Evolutionary conservation across 2,329 filamentous ascomycete species (phyloP).

Genomic region (Clonostachys byssicola): DNA sequence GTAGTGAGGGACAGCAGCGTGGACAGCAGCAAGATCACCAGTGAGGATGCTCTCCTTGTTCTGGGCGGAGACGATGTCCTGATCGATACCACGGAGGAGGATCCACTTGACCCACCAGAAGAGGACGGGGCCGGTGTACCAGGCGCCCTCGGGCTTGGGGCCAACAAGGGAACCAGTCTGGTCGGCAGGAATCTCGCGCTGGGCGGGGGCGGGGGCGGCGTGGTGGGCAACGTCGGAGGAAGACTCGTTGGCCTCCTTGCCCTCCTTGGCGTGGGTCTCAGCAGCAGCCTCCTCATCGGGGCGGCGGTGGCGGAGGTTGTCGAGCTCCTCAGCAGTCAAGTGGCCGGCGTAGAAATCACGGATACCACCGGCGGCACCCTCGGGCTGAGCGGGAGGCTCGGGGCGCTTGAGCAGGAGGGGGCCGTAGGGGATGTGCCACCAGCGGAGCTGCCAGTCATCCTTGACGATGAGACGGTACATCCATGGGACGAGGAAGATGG

Average conservation of each 20-base stretch:
- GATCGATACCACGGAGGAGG: conserved; percentile 40
- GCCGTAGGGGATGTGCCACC: conserved; percentile 41
- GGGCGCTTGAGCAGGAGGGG: conserved; percentile 37
- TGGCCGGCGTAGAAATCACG: conserved; percentile 46
- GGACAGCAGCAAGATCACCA: conserved; percentile 37
- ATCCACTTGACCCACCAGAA: conserved; percentile 32
- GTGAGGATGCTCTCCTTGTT: conserved; percentile 40
- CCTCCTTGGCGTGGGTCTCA: conserved; percentile 5
- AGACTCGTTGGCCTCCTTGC: neutral
- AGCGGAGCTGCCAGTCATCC: conserved; percentile 45
- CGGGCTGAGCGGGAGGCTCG: conserved; percentile 23
- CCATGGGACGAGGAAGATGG: conserved; percentile 47
- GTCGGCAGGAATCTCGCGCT: conserved; percentile 2
- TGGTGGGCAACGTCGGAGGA: too few relatives aligned
- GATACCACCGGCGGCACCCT: conserved; percentile 36
- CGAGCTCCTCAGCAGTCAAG: conserved; percentile 38
- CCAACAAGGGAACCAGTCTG: conserved; percentile 15
- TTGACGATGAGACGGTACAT: conserved; percentile 43
- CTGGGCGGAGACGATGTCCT: conserved; percentile 42
- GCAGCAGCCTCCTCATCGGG: neutral
- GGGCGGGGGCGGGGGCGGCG: neutral
- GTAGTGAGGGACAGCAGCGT: conserved; percentile 42
- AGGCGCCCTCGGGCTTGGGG: conserved; percentile 20
- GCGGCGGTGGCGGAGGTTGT: conserved; percentile 16
- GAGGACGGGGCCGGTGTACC: conserved; percentile 34